Evolutionary conservation across 495 filamentous ascomycete species (phyloP).

Genomic region (Diplogelasinospora grovesii): DNA sequence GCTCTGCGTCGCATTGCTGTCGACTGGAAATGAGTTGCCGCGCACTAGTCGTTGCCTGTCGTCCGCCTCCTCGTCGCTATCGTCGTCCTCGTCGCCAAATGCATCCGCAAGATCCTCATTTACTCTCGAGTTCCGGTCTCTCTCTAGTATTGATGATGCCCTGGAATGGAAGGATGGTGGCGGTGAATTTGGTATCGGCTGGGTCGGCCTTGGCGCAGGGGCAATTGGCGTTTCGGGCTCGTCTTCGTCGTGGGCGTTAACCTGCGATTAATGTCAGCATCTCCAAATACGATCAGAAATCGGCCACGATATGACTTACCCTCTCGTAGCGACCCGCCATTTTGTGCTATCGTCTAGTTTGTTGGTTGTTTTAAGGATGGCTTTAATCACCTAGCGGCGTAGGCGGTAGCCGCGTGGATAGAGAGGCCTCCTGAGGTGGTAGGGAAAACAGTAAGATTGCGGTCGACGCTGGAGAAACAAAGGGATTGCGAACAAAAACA

Average conservation of each 20-base stretch:
- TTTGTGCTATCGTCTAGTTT: conserved; percentile 46
- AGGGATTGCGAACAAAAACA: not conserved
- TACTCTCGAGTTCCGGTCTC: conserved; percentile 38
- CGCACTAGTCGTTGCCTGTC: conserved; percentile 82
- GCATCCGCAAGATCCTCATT: conserved; percentile 81
- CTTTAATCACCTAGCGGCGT: no score
- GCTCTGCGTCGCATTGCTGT: conserved; percentile 8
- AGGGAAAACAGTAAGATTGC: no score
- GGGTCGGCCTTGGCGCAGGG: conserved; percentile 26
- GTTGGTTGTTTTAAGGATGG: no score
- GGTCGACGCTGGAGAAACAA: not conserved
- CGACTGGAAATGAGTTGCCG: conserved; percentile 46
- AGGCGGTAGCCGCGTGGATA: no score
- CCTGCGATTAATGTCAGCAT: conserved; percentile 16
- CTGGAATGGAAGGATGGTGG: conserved; percentile 91
- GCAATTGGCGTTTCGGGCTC: conserved; percentile 32
- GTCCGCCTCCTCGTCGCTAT: conserved; percentile 69
- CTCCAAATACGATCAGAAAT: not conserved
- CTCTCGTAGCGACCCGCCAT: conserved; percentile 82
- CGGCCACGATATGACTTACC: conserved; percentile 53
- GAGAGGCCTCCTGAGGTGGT: no score
- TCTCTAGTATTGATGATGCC: conserved; percentile 60
- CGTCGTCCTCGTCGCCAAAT: conserved; percentile 71
- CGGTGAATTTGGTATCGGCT: conserved; percentile 68
- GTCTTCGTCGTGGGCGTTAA: conserved; percentile 43